A percentile compares a stretch with the other conserved stretches of the same genome.
Conservation (phyloP, 768 basidiomycete genomes). For the Phylloporus rhodoxanthus region DNA sequence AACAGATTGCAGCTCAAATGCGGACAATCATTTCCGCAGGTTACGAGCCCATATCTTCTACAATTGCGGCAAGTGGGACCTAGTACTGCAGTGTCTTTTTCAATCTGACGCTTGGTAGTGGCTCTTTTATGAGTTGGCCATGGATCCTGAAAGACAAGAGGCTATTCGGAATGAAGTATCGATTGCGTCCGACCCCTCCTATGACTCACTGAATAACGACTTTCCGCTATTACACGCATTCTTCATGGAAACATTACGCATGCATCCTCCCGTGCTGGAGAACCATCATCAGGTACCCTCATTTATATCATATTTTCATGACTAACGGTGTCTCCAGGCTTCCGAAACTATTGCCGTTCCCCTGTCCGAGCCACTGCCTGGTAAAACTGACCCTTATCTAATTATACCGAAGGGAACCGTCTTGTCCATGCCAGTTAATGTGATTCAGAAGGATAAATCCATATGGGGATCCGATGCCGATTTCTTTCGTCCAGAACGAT, state of each 20-base stretch:
- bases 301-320: background rate
- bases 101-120: conserved; percentile 37
- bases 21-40: conserved; percentile 59
- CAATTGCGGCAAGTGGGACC: conserved; percentile 26
- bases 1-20: conserved; percentile 53
- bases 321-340: conserved; percentile 33
- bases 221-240: conserved; percentile 57
- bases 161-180: conserved; percentile 52
- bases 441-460: conserved; percentile 46
- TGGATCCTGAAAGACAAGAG: conserved; percentile 45
- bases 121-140: conserved; percentile 59
- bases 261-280: conserved; percentile 58
- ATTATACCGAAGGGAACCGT: conserved; percentile 53
- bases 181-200: conserved; percentile 41
- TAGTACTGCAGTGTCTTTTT: background rate
- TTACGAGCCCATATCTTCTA: conserved; percentile 36
- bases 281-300: conserved; percentile 54
- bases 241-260: conserved; percentile 53
- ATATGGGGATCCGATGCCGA: conserved; percentile 59
- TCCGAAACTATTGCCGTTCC: conserved; percentile 48
- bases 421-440: conserved; percentile 50
- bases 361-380: conserved; percentile 46
- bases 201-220: conserved; percentile 44
- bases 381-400: conserved; percentile 38
- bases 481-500: conserved; percentile 56